Conservation (phyloP, 2,329 filamentous ascomycete genomes). For the Huntiella decipiens region DNA sequence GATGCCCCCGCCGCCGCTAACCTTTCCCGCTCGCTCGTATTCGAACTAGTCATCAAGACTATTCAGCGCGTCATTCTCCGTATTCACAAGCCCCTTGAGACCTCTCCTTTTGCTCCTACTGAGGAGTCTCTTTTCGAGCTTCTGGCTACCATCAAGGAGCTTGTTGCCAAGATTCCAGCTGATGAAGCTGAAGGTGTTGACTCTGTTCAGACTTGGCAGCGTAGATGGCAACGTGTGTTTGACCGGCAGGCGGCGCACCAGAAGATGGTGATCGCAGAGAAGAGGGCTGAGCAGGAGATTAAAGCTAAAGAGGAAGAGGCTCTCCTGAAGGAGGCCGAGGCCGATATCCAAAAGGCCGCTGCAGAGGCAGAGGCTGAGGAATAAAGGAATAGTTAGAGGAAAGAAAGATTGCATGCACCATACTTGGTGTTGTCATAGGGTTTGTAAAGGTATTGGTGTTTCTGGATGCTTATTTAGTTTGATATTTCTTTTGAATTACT, state of each 20-base stretch:
- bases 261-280: conserved; percentile 36
- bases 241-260: conserved; percentile 67
- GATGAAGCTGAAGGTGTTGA: conserved; percentile 30
- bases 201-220: conserved; percentile 57
- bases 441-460: neutral
- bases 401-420: neutral
- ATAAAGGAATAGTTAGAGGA: neutral
- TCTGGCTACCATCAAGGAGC: conserved; percentile 35
- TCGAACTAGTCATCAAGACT: conserved; percentile 78
- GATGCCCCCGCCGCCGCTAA: conserved; percentile 38
- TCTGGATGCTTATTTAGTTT: neutral
- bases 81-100: conserved; percentile 7
- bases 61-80: conserved; percentile 28
- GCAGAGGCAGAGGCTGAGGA: conserved; percentile 2
- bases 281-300: conserved; percentile 7
- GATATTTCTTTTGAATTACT: neutral
- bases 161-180: conserved; percentile 49
- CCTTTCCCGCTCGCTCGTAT: conserved; percentile 58
- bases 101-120: conserved; percentile 4
- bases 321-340: conserved; percentile 20
- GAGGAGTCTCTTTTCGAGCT: conserved; percentile 19
- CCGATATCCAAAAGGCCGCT: conserved; percentile 7
- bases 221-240: conserved; percentile 74
- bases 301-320: conserved; percentile 9
- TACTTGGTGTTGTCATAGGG: neutral